Conservation (phyloP, 2,329 filamentous ascomycete species). For the Phoma sp. region DNA sequence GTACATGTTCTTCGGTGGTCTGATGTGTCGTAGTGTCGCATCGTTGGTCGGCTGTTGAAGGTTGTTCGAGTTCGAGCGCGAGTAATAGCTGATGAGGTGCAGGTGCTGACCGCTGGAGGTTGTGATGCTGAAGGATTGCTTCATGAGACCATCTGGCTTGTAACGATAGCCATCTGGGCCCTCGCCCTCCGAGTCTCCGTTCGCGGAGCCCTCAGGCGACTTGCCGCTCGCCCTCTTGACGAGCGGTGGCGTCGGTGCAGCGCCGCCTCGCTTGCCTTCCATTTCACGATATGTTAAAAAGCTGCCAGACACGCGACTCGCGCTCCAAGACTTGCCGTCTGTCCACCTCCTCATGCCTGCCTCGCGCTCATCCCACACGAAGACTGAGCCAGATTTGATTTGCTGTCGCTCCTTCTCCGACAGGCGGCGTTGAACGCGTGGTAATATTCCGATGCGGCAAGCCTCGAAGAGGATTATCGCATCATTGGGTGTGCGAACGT, state of each 20-base stretch:
- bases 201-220: conserved; percentile 80
- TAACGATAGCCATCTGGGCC: conserved; percentile 54
- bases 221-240: conserved; percentile 61
- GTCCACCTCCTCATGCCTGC: conserved; percentile 99
- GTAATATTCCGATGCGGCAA: conserved; percentile 85
- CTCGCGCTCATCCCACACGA: conserved; percentile 99
- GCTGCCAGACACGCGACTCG: conserved; percentile 94
- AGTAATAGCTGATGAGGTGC: conserved; percentile 97
- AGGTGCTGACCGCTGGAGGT: conserved; percentile 89
- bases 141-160: conserved; percentile 95
- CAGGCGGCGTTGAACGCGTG: conserved; percentile 87
- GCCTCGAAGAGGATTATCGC: conserved; percentile 99
- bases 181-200: conserved; percentile 82
- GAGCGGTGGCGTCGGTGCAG: conserved; percentile 54
- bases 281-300: conserved; percentile 98
- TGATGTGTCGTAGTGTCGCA: conserved; percentile 77
- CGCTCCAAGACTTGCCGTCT: conserved; percentile 98
- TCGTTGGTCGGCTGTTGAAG: conserved; percentile 84
- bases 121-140: conserved; percentile 99
- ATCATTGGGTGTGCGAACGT: conserved; percentile 93
- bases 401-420: conserved; percentile 97
- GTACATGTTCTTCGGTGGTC: conserved; percentile 93
- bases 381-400: conserved; percentile 95
- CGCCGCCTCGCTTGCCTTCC: conserved; percentile 95
- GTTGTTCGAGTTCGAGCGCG: conserved; percentile 76